Conservation (phyloP, 2,329 filamentous ascomycete genomes). For the Neocatenulostroma microsporum region DNA sequence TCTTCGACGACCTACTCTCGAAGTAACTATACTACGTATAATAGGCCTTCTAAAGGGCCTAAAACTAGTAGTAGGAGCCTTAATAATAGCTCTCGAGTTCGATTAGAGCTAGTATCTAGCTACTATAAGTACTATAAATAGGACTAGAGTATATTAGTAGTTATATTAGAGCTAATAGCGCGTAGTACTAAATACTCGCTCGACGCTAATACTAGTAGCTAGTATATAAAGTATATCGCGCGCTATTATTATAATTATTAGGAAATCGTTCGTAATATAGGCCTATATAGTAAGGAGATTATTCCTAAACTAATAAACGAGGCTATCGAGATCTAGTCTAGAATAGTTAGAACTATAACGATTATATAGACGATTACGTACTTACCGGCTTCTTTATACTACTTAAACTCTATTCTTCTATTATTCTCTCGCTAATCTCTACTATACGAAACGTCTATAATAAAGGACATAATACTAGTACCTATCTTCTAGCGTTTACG, state of each 20-base stretch:
- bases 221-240: neutral
- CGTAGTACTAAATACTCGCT: conserved; percentile 1
- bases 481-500: neutral
- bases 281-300: neutral
- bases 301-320: neutral
- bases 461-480: neutral
- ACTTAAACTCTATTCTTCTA: no score
- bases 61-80: neutral
- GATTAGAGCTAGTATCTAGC: neutral
- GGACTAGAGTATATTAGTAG: neutral
- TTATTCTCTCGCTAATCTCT: no score
- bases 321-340: neutral
- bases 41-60: no score
- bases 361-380: no score
- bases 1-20: no score
- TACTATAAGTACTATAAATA: neutral
- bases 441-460: no score
- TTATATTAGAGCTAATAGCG: neutral
- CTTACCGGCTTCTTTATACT: no score
- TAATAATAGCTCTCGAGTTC: neutral
- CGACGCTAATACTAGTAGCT: neutral
- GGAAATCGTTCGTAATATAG: neutral
- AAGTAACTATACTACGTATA: no score
- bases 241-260: neutral
- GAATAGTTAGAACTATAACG: neutral